Evolutionary conservation across 1,284 basidiomycete genomes (phyloP), one percentile per base, ranked within the genome.

Genomic region (Ceratorhiza oryzae-sativae): DNA sequence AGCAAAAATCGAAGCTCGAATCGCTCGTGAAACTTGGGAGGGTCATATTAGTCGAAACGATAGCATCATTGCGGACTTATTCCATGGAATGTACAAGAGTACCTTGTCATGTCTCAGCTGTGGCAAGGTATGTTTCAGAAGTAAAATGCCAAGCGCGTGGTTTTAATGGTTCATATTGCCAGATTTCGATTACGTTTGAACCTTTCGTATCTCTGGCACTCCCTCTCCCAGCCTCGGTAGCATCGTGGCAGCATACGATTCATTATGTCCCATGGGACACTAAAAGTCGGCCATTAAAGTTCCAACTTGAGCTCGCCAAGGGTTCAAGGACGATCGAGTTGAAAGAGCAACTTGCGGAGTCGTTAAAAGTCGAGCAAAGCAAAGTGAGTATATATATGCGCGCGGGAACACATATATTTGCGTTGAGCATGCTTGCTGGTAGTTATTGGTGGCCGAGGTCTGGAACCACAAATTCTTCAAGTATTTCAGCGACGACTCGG

Each of bases 131-230:
- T 61, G 84, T 76, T n/a, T n/a, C n/a, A 30, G 32, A 8, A 20
- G 41, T 25, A 42, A 27, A 30, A 25, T 10, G 27, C 56, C 39
- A 15, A 34, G 42, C 9, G 3, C 34, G 9, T 41, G 39, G 32
- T 15, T 13, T 51, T 20, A 2, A 36, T 30, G 27, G 67, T 1
- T 46, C 63, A 13, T 18, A 13, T 49, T 34, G 32, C 12, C 25
- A 76, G 95, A 90, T 98, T 73, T 98, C 97, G 0, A 97, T 99
- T 81, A 99, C 97, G 1, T 97, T 99, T 78, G 97, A 99, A 80
- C 96, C 96, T 12, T 98, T 97, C 86, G 98, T 99, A 96, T 99
- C 99, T 81, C 89, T 99, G 75, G 98, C 97, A 0, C 85, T 98
- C 20, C 97, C 97, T 2, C 83, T 99, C 20, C 97, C 97, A 0